phyloP scores from a whole-genome alignment of 202 grass and related monocot genomes.

The Elaeis oleifera region DNA sequence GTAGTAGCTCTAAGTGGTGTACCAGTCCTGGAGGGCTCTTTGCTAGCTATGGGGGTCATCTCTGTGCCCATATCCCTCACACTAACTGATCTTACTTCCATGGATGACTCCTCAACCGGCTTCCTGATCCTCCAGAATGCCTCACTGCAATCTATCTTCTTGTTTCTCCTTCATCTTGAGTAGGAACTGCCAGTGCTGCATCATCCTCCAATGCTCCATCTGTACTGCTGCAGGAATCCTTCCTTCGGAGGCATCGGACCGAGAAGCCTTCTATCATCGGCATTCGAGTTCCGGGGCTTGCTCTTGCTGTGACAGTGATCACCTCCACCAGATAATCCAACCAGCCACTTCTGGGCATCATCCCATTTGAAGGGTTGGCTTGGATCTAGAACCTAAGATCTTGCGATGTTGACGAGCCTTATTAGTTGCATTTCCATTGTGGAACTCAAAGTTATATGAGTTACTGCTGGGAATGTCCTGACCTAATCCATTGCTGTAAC shows the following conservation, averaged over 20 bases:
- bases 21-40: constrained; percentile 81
- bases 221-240: constrained; percentile 72
- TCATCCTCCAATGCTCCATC: constrained; percentile 63
- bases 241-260: constrained; percentile 60
- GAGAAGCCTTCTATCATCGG: constrained; percentile 65
- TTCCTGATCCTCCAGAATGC: constrained; percentile 15
- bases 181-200: constrained; percentile 22
- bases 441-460: constrained; percentile 17
- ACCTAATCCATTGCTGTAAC: constrained; percentile 34
- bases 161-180: constrained; percentile 59
- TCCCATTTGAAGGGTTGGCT: constrained; percentile 86
- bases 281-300: constrained; percentile 75
- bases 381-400: constrained; percentile 36
- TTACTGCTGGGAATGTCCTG: constrained; percentile 29
- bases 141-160: constrained; percentile 65
- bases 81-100: constrained; percentile 43
- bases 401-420: constrained; percentile 36
- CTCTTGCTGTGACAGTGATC: constrained; percentile 17
- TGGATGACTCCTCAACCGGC: constrained; percentile 14
- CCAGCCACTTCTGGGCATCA: constrained; percentile 80
- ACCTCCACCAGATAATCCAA: constrained; percentile 33
- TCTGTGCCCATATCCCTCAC: constrained; percentile 92
- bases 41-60: constrained; percentile 95
- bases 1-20: constrained; percentile 66
- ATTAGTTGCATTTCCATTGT: constrained; percentile 16